Percentiles rank a stretch among this genome's conserved stretches.
Conservation (phyloP, 257 asterid species). For the Voacanga thouarsii region DNA sequence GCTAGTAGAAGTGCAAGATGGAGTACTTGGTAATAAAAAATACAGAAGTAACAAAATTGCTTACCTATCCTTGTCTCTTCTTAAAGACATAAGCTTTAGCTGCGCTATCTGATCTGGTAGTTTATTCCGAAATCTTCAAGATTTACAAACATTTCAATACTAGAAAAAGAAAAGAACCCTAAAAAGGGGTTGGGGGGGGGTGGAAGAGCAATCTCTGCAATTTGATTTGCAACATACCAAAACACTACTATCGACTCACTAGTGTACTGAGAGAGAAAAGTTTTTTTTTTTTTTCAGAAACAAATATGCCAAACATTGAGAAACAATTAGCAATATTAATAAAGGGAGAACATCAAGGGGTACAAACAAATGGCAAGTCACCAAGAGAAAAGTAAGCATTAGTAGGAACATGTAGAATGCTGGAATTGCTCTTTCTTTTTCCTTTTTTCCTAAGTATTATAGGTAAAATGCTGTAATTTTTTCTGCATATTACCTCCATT, state of each 20-base stretch:
- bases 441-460: neutral
- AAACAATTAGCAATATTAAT: neutral
- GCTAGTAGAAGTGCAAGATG: neutral
- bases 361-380: neutral
- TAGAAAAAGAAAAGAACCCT: neutral
- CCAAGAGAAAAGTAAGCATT: no score
- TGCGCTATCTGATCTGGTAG: conserved; percentile 97
- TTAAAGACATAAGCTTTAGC: conserved; percentile 73
- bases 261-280: neutral
- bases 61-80: conserved; percentile 87
- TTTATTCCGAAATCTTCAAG: conserved; percentile 89
- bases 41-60: conserved; percentile 9
- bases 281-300: neutral
- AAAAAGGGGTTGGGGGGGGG: no score
- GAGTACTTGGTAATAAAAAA: neutral
- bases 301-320: neutral
- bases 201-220: no score
- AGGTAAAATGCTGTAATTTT: no score
- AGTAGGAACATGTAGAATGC: neutral
- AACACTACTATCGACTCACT: no score
- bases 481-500: neutral
- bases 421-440: neutral
- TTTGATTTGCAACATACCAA: no score
- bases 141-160: conserved; percentile 13
- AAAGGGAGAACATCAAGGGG: neutral